Percentiles rank a stretch among this genome's conserved stretches.
These are phyloP conservation scores for Microbotryum scabiosae DNA, from an alignment of 1,284 basidiomycete species.

Conservation along the genomic window DNA sequence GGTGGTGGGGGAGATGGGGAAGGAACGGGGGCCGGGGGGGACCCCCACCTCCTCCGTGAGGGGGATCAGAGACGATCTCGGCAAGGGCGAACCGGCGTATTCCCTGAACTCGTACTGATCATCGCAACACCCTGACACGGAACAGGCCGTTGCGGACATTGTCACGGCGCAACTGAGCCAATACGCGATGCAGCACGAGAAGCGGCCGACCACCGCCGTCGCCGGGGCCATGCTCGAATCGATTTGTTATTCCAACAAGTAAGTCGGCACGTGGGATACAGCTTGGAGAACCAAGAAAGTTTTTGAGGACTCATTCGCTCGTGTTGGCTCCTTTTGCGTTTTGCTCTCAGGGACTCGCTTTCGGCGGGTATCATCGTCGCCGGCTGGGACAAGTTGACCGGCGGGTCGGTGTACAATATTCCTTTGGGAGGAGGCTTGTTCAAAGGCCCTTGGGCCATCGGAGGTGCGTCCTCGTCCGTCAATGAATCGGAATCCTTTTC, in stretches of 20 bases:
- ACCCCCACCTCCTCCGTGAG: no score
- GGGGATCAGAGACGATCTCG: no score
- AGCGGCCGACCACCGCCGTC: conserved; percentile 66
- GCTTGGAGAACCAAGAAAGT: not conserved
- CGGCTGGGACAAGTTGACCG: conserved; percentile 88
- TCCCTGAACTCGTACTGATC: not conserved
- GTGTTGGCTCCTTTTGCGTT: no score
- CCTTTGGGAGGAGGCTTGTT: conserved; percentile 88
- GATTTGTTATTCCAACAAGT: conserved; percentile 92
- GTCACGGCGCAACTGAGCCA: conserved; percentile 50
- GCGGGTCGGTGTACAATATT: conserved; percentile 95
- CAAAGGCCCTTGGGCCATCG: conserved; percentile 93
- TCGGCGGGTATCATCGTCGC: conserved; percentile 95
- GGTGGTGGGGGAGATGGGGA: no score
- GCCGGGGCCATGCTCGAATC: conserved; percentile 80
- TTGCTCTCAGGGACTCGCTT: conserved; percentile 44
- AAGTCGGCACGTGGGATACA: conserved; percentile 40
- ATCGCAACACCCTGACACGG: not conserved
- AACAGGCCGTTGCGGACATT: conserved; percentile 79
- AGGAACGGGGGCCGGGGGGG: no score
- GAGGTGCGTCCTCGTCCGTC: conserved; percentile 52
- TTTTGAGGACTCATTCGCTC: no score
- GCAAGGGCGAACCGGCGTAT: no score
- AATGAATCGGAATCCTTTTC: not conserved
- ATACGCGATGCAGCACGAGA: conserved; percentile 55